Conservation (phyloP, 257 asterid species). For the Agastache rugosa region DNA sequence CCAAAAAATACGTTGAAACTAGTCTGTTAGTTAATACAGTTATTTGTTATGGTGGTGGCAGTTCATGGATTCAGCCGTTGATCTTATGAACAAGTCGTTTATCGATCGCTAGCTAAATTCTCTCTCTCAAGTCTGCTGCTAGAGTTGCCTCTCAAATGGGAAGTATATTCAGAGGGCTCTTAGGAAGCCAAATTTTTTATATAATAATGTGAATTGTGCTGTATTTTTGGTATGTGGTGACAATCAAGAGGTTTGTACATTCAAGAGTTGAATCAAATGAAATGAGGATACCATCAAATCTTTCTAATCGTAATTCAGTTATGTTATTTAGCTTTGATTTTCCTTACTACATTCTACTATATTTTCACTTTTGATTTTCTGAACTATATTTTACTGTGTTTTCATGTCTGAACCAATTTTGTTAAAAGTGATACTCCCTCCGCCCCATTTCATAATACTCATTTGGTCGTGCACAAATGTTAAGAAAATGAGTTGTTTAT, state of each 20-base stretch:
- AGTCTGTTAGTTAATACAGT: neutral
- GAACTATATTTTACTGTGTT: neutral
- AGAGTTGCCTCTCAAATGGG: conserved; percentile 17
- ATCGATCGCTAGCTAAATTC: conserved; percentile 58
- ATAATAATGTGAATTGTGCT: conserved; percentile 15
- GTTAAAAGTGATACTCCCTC: too few species aligned
- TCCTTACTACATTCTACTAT: neutral
- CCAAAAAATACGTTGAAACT: neutral
- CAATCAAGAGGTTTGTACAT: conserved; percentile 34
- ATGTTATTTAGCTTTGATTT: neutral
- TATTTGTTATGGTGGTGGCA: conserved; percentile 32
- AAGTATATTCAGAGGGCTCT: conserved; percentile 12
- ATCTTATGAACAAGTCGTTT: conserved; percentile 66
- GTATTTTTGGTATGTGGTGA: conserved; percentile 27
- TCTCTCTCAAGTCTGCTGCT: conserved; percentile 13
- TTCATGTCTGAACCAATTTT: neutral
- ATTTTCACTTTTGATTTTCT: neutral
- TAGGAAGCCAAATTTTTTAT: conserved; percentile 8
- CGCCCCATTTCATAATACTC: too few species aligned
- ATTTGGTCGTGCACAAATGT: too few species aligned
- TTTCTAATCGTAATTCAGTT: neutral
- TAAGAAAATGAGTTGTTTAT: too few species aligned
- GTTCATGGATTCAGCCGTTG: conserved; percentile 92
- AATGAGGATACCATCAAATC: conserved; percentile 20
- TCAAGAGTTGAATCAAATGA: conserved; percentile 37